Evolutionary conservation across 1,284 basidiomycete genomes (phyloP), one percentile per base, ranked within the genome.

Genomic region (Sutorius eximius): DNA sequence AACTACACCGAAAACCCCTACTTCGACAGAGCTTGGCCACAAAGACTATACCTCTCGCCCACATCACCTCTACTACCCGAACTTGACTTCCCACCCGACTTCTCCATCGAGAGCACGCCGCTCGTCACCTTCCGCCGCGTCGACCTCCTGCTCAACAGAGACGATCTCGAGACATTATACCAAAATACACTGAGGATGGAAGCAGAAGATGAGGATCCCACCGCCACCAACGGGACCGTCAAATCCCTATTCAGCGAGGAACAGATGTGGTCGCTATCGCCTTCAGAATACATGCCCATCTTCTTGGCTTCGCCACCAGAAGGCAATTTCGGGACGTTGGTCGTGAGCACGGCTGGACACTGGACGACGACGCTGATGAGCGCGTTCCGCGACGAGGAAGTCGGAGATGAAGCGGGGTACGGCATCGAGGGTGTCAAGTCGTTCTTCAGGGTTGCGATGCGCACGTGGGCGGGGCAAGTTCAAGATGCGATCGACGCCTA

Each of bases 291-390:
- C 67, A 71, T 85, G 60, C 63, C 73, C 22, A 59, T 77, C 16
- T 80, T 87, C 67, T 69, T 78, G 5, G 63, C 71, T 1, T 74
- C 79, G 1, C 68, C 75, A 0, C 81, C 81, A 1, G 62, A 74
- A 24, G 75, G 67, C 6, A 81, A 82, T 58, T 87, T 85, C 64
- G 76, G 75, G 40, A 85, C 82, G 12, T 70, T 87, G 63, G 62
- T 87, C 54, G 76, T 81, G 27, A 83, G 77, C 69, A 87, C 85
- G 0, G 85, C 71, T 5, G 85, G 85, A 1, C 85, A 87, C 64
- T 87, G 85, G 85, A 86, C 82, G 3, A 80, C 80, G 8, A 79
- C 75, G 2, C 64, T 82, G 33, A 77, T 86, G 63, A 63, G 68
- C 10, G 83, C 78, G 5, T 78, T 80, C 54, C 67, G 69, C 3